phyloP scores from a whole-genome alignment of 305 asterid genomes.

The Fraxinus dipetala region DNA sequence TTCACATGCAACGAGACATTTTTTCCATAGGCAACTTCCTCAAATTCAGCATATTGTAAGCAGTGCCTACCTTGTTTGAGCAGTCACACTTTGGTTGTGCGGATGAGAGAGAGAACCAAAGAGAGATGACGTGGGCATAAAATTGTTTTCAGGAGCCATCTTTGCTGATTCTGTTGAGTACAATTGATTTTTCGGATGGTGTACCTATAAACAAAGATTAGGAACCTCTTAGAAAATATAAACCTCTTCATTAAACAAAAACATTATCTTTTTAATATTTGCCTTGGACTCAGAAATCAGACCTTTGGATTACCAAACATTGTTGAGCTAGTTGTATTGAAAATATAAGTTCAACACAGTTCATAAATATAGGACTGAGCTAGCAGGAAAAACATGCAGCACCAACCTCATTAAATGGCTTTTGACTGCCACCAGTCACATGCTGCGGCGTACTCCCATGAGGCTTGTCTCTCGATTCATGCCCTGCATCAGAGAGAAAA shows the following conservation, averaged over 20 bases:
- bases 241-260: background rate
- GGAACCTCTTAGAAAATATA: constrained; percentile 3
- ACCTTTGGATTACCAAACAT: constrained; percentile 14
- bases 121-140: constrained; percentile 22
- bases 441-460: constrained; percentile 34
- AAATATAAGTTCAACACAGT: constrained; percentile 2
- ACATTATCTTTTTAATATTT: background rate
- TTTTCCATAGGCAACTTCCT: background rate
- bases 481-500: constrained; percentile 40
- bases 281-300: constrained; percentile 18
- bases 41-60: constrained; percentile 8
- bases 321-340: constrained; percentile 4
- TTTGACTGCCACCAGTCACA: constrained; percentile 30
- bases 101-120: constrained; percentile 34
- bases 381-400: constrained; percentile 11
- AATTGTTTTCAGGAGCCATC: constrained; percentile 32
- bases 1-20: background rate
- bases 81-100: constrained; percentile 26
- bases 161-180: constrained; percentile 37
- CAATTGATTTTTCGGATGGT: constrained; percentile 29
- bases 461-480: constrained; percentile 42
- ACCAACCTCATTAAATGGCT: constrained; percentile 46
- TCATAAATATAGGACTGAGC: constrained; percentile 10
- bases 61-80: constrained; percentile 35
- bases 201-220: constrained; percentile 32